A percentile compares a stretch with the other conserved stretches of the same genome.
Evolutionary conservation across 2,329 filamentous ascomycete genomes (phyloP).

Genomic region (Akanthomyces muscarius): DNA sequence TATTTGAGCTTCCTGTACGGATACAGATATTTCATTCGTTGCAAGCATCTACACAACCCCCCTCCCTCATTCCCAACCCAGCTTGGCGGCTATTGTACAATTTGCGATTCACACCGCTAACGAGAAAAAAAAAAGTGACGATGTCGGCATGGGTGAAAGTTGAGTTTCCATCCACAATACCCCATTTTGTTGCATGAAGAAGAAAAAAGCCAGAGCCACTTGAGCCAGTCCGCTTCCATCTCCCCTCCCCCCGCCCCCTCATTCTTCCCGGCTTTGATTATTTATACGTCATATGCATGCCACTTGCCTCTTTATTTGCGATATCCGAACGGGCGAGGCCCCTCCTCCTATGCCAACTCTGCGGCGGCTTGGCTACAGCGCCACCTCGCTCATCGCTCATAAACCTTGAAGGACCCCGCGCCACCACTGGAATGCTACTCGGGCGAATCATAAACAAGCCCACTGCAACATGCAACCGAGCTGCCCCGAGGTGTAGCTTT

Average conservation of each 20-base stretch:
- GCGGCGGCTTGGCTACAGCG: neutral
- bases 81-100: constrained; percentile 11
- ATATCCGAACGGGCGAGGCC: neutral
- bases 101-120: constrained; percentile 8
- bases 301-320: neutral
- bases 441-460: neutral
- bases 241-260: neutral
- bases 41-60: neutral
- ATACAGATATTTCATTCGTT: neutral
- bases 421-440: neutral
- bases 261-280: neutral
- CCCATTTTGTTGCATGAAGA: constrained; percentile 5
- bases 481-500: neutral
- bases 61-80: neutral
- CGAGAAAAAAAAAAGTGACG: neutral
- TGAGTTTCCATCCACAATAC: neutral
- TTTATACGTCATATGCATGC: constrained; percentile 7
- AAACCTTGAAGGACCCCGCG: constrained; percentile 5
- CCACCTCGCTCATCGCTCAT: neutral
- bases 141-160: neutral
- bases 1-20: neutral
- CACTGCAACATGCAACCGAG: neutral
- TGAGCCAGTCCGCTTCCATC: neutral
- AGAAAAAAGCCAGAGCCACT: too few species aligned
- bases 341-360: neutral